Evolutionary conservation across 192 early-diverging fungal species (phyloP).

Genomic region (Gonapodya sp.): DNA sequence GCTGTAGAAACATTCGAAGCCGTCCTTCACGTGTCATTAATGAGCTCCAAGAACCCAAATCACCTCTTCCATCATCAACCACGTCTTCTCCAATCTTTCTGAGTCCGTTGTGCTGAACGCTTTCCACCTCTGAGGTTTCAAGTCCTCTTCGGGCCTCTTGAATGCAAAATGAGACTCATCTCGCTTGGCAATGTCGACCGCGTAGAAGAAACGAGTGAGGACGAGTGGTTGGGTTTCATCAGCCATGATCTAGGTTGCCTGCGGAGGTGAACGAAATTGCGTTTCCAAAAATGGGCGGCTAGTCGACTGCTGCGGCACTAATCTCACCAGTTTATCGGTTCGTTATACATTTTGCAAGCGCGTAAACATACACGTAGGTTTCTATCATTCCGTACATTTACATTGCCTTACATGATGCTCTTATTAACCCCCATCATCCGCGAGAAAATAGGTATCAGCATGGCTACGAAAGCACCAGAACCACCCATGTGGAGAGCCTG

Average conservation of each 20-base stretch:
- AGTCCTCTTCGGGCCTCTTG: not conserved
- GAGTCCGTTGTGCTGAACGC: not conserved
- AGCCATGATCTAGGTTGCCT: too few relatives aligned
- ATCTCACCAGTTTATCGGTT: too few relatives aligned
- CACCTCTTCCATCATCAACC: not conserved
- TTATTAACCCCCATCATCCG: slow-evolving; percentile 2
- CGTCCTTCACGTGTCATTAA: too few relatives aligned
- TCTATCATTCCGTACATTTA: too few relatives aligned
- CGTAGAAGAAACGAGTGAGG: not conserved
- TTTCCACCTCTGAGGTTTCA: not conserved
- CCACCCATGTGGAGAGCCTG: slow-evolving; percentile 9
- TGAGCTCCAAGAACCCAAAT: too few relatives aligned
- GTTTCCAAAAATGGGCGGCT: too few relatives aligned
- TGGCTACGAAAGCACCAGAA: slow-evolving; percentile 5
- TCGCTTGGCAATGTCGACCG: not conserved
- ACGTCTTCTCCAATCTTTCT: not conserved
- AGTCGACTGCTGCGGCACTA: too few relatives aligned
- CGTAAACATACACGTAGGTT: too few relatives aligned
- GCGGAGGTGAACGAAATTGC: too few relatives aligned
- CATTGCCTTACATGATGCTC: not conserved
- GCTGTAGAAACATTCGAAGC: too few relatives aligned
- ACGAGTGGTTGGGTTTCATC: too few relatives aligned
- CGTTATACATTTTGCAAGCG: too few relatives aligned
- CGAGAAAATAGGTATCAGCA: slow-evolving; percentile 6
- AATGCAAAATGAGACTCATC: not conserved